These are phyloP conservation scores for Paramecium primaurelia DNA, from an alignment of 73 alveolate genomes.

Conservation along the genomic window DNA sequence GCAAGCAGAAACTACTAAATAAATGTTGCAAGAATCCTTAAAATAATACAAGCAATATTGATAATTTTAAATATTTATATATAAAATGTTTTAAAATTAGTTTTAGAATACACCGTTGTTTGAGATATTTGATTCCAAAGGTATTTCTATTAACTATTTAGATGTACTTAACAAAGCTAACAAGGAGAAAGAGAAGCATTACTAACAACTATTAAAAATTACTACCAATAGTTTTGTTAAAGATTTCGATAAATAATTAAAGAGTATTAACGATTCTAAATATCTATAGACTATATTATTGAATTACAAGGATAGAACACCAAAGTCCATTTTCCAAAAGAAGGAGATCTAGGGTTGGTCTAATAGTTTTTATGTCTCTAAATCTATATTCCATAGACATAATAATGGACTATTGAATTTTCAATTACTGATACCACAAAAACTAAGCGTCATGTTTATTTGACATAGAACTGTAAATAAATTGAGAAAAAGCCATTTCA, in stretches of 20 bases:
- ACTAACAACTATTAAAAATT: background rate
- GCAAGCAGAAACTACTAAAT: constrained; percentile 22
- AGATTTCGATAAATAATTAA: constrained; percentile 23
- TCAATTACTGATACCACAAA: constrained; percentile 13
- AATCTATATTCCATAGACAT: constrained; percentile 4
- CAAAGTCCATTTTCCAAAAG: constrained; percentile 1
- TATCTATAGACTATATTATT: background rate
- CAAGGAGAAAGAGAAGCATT: constrained; percentile 31
- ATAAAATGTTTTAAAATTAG: background rate
- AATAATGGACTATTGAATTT: constrained; percentile 8
- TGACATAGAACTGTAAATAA: constrained; percentile 37
- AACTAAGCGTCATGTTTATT: constrained; percentile 24
- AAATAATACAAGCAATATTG: background rate
- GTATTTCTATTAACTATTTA: background rate
- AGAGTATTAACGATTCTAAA: background rate
- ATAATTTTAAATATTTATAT: background rate
- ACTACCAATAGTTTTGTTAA: background rate
- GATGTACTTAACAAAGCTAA: constrained; percentile 34
- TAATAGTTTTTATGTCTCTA: background rate
- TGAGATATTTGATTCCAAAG: constrained; percentile 47
- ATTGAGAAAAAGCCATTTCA: constrained; percentile 47
- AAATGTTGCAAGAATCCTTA: background rate
- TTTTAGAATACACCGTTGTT: constrained; percentile 23
- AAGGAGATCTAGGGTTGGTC: constrained; percentile 24
- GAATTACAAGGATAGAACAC: constrained; percentile 3